Percentiles rank a stretch among this genome's conserved stretches.
Conservation (phyloP, 2,329 filamentous ascomycete species). For the Colletotrichum sp. region DNA sequence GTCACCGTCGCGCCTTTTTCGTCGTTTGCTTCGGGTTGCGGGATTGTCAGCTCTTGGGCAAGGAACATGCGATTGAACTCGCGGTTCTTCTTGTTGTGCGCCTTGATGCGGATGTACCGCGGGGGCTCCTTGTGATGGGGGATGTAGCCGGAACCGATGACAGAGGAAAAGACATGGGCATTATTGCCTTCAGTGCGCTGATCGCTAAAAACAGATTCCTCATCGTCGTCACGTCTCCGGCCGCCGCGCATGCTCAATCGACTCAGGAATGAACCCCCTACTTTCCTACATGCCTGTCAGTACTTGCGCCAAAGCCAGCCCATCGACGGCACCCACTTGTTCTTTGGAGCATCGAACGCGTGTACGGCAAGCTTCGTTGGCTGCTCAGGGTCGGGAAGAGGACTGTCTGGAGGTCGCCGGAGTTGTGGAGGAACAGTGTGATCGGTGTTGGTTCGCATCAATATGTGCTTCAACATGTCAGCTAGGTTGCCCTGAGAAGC, state of each 20-base stretch:
- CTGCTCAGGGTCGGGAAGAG: conserved; percentile 44
- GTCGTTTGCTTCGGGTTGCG: neutral
- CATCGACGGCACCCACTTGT: conserved; percentile 59
- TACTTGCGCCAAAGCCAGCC: neutral
- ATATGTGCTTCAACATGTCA: conserved; percentile 55
- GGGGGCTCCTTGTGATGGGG: conserved; percentile 89
- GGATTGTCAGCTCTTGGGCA: conserved; percentile 78
- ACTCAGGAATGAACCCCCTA: conserved; percentile 87
- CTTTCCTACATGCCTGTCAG: conserved; percentile 65
- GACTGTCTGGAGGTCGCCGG: conserved; percentile 59
- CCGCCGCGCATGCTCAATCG: conserved; percentile 73
- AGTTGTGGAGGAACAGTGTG: conserved; percentile 62
- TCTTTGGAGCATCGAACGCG: conserved; percentile 55
- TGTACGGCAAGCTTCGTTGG: conserved; percentile 39
- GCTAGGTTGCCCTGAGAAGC: neutral
- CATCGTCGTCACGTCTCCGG: conserved; percentile 76
- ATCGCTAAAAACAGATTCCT: conserved; percentile 74
- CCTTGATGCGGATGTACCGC: conserved; percentile 85
- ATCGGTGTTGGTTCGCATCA: conserved; percentile 71
- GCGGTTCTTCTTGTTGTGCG: conserved; percentile 79
- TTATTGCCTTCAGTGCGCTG: conserved; percentile 79
- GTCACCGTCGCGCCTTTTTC: conserved; percentile 42
- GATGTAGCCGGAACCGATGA: conserved; percentile 75
- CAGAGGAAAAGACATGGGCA: conserved; percentile 80
- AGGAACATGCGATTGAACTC: conserved; percentile 90